Percentiles rank a stretch among this genome's conserved stretches.
phyloP scores from a whole-genome alignment of 352 stramenopile genomes.

The Plasmopara muralis region DNA sequence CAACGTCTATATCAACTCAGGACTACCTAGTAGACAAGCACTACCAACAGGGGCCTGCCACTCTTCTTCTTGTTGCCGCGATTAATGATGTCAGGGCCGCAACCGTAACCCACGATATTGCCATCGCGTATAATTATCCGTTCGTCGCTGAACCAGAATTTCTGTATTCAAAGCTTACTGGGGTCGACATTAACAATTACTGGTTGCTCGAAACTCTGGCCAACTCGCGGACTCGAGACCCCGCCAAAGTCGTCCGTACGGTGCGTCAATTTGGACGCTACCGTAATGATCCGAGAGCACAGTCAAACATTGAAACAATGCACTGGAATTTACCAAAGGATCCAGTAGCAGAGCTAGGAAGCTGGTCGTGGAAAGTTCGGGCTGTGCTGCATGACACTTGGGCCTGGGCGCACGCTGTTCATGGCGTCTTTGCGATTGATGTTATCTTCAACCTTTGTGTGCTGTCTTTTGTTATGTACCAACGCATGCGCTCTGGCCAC shows the following conservation, averaged over 20 bases:
- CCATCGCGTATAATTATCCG: constrained; percentile 17
- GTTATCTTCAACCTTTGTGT: constrained; percentile 26
- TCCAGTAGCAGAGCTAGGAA: constrained; percentile 11
- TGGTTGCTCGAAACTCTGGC: constrained; percentile 8
- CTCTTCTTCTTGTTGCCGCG: constrained; percentile 15
- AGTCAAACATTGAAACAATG: constrained; percentile 32
- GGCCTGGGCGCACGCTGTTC: constrained; percentile 34
- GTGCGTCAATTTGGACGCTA: constrained; percentile 25
- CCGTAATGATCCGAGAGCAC: constrained; percentile 18
- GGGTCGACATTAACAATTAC: constrained; percentile 9
- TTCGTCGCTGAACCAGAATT: constrained; percentile 14
- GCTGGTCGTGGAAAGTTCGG: constrained; percentile 15
- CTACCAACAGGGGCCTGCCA: constrained; percentile 8
- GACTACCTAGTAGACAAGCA: constrained; percentile 18
- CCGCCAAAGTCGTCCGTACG: constrained; percentile 15
- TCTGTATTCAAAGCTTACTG: constrained; percentile 6
- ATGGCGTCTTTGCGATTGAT: constrained; percentile 27
- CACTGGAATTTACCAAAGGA: constrained; percentile 19
- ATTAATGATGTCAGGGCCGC: constrained; percentile 18
- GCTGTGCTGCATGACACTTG: constrained; percentile 33
- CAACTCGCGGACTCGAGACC: constrained; percentile 1
- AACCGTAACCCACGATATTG: constrained; percentile 13
- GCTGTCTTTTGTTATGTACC: constrained; percentile 27
- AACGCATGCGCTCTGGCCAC: constrained; percentile 17
- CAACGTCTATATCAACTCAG: constrained; percentile 12